Evolutionary conservation across 345 rosid species (phyloP).

Genomic region (Trapa incisa): DNA sequence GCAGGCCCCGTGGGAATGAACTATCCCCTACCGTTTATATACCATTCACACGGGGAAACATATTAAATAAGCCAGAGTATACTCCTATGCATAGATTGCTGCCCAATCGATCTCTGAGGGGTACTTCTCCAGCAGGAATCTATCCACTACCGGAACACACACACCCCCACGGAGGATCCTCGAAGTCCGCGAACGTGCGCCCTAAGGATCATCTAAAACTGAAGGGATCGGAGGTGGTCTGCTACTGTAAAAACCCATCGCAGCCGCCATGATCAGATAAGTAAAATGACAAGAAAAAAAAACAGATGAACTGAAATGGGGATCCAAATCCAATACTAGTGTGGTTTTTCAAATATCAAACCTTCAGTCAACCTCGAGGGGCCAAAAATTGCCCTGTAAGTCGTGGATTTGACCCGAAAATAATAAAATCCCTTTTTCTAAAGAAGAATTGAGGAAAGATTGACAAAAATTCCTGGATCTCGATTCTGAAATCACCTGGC

Average conservation of each 20-base stretch:
- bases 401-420: slow-evolving; percentile 14
- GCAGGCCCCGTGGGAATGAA: no score
- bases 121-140: slow-evolving; percentile 10
- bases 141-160: slow-evolving; percentile 5
- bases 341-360: no score
- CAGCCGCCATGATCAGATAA: slow-evolving; percentile 29
- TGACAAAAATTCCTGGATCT: slow-evolving; percentile 32
- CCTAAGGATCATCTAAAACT: slow-evolving; percentile 17
- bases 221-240: slow-evolving; percentile 14
- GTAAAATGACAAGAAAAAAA: background rate
- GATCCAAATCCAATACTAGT: no score
- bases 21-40: no score
- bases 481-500: slow-evolving; percentile 74
- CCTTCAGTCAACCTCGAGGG: slow-evolving; percentile 27
- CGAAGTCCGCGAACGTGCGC: slow-evolving; percentile 10
- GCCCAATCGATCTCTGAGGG: slow-evolving; percentile 19
- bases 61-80: background rate
- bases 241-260: slow-evolving; percentile 45
- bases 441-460: background rate
- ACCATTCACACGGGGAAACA: no score
- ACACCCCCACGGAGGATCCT: slow-evolving; percentile 10
- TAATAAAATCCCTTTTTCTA: background rate
- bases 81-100: background rate
- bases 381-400: slow-evolving; percentile 51
- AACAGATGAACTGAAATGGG: no score